Conservation (phyloP, 306 rosid species). For the Parietaria judaica region DNA sequence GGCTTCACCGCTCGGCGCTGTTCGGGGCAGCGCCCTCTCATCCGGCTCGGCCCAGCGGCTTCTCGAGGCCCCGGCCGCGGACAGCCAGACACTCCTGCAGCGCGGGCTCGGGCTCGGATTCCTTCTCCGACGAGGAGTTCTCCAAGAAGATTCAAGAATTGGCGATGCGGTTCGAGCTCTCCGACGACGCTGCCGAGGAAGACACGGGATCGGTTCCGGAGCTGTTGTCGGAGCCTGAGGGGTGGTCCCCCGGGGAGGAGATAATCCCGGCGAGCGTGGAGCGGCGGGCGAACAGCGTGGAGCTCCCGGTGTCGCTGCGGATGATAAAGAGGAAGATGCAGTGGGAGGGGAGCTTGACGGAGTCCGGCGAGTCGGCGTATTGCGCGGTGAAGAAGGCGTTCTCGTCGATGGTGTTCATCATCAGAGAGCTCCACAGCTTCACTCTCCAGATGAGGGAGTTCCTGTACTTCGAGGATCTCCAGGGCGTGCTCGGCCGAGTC, state of each 20-base stretch:
- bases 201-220: constrained; percentile 26
- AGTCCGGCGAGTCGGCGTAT: constrained; percentile 58
- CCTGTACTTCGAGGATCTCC: constrained; percentile 63
- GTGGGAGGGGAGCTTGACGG: constrained; percentile 53
- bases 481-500: constrained; percentile 57
- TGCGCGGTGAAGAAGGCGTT: constrained; percentile 77
- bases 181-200: constrained; percentile 12
- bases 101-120: constrained; percentile 39
- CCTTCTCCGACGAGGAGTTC: constrained; percentile 77
- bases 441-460: constrained; percentile 67
- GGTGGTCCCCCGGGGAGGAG: constrained; percentile 40
- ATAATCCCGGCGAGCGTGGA: constrained; percentile 53
- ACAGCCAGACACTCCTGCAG: constrained; percentile 41
- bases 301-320: constrained; percentile 73
- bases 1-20: constrained; percentile 32
- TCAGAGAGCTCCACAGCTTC: constrained; percentile 77
- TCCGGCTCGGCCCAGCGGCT: constrained; percentile 34
- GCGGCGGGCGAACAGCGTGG: constrained; percentile 77
- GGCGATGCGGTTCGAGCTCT: constrained; percentile 49
- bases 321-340: constrained; percentile 74
- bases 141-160: constrained; percentile 63
- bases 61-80: constrained; percentile 11
- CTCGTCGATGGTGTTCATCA: constrained; percentile 83
- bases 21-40: constrained; percentile 25
- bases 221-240: constrained; percentile 20